Base-by-base conservation (phyloP, 805 yeast species). In the Candida ortonii region DNA sequence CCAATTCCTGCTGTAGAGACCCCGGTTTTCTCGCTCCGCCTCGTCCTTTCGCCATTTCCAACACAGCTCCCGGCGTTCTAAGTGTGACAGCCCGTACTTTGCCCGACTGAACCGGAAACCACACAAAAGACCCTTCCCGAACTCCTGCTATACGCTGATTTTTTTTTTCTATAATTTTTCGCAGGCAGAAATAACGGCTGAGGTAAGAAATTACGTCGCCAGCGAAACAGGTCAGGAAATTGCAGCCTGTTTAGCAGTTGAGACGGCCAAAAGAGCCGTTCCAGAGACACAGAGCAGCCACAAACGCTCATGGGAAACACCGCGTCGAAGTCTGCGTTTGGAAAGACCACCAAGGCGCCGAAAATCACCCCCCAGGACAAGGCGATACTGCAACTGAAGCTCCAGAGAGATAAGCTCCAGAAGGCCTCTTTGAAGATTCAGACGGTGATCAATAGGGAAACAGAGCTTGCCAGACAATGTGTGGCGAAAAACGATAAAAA, bases 301-400 rank as follows among this genome's bases (percentile, higher is more conserved):
- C n/a, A n/a, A n/a, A n/a, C n/a, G n/a, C n/a, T 6, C 17, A 62
- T 62, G 67, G 67, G 67, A 12, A 61, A 61, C 28, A 29, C 55
- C 12, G 25, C 43, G 11, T 39, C 57, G 12, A 29, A 44, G 15
- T 37, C 52, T 25, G 35, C 53, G 12, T n/a, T n/a, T n/a, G n/a
- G n/a, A n/a, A n/a, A n/a, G n/a, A 39, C 20, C 5, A 33, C 46
- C 7, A 66, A 75, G 14, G 70, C 73, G 33, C 74, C 78, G 1
- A 79, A 76, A 52, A 78, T 90, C 13, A 86, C 95, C 6, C 70
- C 80, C 22, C 89, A 88, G 48, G 98, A 93, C 53, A 75, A 69
- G 52, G 96, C 97, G 0, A 74, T 93, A 8, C 69, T 87, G 44
- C 93, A 89, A 53, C 68, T 93, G 47, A 93, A 93, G 56, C 65